Percentiles rank a stretch among this genome's conserved stretches.
Conservation (phyloP, 2,329 filamentous ascomycete genomes). For the Sclerotiophoma versabilis region DNA sequence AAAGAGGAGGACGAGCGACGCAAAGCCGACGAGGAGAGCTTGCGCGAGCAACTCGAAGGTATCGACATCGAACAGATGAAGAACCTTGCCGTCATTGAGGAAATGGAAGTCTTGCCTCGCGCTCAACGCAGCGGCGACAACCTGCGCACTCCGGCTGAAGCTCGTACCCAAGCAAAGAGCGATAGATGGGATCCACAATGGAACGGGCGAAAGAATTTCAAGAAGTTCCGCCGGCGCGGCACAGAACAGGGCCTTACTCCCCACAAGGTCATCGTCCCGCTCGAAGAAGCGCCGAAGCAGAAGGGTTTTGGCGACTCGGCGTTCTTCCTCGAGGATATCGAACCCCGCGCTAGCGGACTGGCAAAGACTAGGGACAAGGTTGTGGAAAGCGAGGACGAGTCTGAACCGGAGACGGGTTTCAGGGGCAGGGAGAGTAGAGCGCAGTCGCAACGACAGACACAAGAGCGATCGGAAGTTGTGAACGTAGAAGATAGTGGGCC, state of each 20-base stretch:
- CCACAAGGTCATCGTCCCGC: slow-evolving; percentile 69
- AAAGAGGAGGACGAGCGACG: slow-evolving; percentile 62
- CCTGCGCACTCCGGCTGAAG: slow-evolving; percentile 18
- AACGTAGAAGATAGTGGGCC: slow-evolving; percentile 43
- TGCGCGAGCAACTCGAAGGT: slow-evolving; percentile 64
- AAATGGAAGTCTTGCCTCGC: slow-evolving; percentile 68
- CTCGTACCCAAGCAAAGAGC: slow-evolving; percentile 48
- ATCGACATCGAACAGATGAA: slow-evolving; percentile 77
- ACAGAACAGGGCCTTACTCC: slow-evolving; percentile 50
- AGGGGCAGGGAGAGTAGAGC: slow-evolving; percentile 4
- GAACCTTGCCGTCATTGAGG: slow-evolving; percentile 76
- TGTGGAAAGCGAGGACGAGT: slow-evolving; percentile 26
- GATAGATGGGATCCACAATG: slow-evolving; percentile 85
- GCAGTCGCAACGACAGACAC: slow-evolving; percentile 20
- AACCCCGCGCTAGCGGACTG: slow-evolving; percentile 13
- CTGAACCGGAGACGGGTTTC: slow-evolving; percentile 42
- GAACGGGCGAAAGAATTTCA: slow-evolving; percentile 97
- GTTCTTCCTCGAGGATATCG: slow-evolving; percentile 70
- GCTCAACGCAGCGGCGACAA: not conserved
- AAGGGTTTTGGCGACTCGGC: slow-evolving; percentile 78
- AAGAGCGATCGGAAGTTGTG: slow-evolving; percentile 30
- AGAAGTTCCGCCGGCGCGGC: slow-evolving; percentile 72
- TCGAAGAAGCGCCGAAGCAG: slow-evolving; percentile 71
- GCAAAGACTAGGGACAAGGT: not conserved
- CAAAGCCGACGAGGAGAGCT: slow-evolving; percentile 68